Evolutionary conservation across 106 monocot genomes (phyloP).

Genomic region (Dioscorea alata): DNA sequence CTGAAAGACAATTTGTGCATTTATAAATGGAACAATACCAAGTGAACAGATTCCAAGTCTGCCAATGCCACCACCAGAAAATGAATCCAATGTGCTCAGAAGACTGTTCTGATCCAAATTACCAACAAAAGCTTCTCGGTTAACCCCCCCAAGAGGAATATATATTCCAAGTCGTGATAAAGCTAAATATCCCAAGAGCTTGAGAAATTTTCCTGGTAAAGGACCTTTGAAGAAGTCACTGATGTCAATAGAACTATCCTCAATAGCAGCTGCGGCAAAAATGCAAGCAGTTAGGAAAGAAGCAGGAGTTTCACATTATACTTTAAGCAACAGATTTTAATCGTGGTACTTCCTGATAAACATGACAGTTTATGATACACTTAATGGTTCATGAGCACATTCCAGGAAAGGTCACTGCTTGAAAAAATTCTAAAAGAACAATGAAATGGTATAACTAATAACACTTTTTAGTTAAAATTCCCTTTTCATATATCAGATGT

Average conservation of each 20-base stretch:
- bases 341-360: background rate
- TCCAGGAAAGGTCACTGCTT: too few species aligned
- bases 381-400: too few species aligned
- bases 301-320: background rate
- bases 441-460: background rate
- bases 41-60: constrained; percentile 92
- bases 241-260: constrained; percentile 94
- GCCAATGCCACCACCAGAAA: constrained; percentile 98
- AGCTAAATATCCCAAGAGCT: constrained; percentile 79
- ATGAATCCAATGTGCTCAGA: constrained; percentile 92
- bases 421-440: background rate
- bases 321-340: background rate
- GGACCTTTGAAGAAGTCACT: constrained; percentile 97
- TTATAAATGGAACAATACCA: constrained; percentile 97
- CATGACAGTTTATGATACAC: background rate
- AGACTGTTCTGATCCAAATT: constrained; percentile 92
- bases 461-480: background rate
- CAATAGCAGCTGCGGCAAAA: constrained; percentile 78
- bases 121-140: constrained; percentile 80
- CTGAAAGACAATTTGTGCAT: constrained; percentile 96
- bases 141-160: constrained; percentile 93
- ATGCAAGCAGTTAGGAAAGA: background rate
- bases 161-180: constrained; percentile 91
- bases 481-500: background rate
- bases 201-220: constrained; percentile 91